Conservation (phyloP, 345 rosid genomes). For the Arabidopsis arenosa region DNA sequence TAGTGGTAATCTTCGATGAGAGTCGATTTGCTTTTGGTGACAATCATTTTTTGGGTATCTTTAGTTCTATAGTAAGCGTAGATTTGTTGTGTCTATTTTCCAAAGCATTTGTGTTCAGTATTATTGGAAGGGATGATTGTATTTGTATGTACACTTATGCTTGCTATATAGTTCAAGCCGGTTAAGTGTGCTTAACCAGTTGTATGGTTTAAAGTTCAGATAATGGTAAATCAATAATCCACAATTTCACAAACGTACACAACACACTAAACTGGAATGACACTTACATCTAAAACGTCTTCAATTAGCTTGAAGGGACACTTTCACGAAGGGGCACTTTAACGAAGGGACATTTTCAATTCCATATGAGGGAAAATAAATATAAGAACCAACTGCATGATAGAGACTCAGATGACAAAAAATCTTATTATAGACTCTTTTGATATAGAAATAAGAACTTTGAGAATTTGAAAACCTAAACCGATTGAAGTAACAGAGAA, state of each 20-base stretch:
- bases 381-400: too few relatives aligned
- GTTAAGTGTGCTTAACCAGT: not conserved
- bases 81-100: not conserved
- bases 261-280: too few relatives aligned
- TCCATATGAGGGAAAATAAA: too few relatives aligned
- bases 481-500: not conserved
- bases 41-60: conserved; percentile 14
- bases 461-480: not conserved
- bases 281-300: too few relatives aligned
- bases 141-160: conserved; percentile 19
- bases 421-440: too few relatives aligned
- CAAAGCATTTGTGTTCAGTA: not conserved
- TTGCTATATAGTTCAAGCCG: not conserved
- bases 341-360: too few relatives aligned
- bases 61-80: conserved; percentile 17
- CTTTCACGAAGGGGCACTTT: too few relatives aligned
- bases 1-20: conserved; percentile 37
- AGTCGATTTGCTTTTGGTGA: not conserved
- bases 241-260: too few relatives aligned
- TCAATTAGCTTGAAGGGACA: too few relatives aligned
- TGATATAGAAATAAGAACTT: too few relatives aligned
- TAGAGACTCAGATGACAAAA: too few relatives aligned
- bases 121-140: conserved; percentile 2
- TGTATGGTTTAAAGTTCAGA: conserved; percentile 17
- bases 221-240: not conserved